Percentiles rank a stretch among this genome's conserved stretches.
phyloP scores from a whole-genome alignment of 2,329 filamentous ascomycete genomes.

The Malbranchea zuffiana region DNA sequence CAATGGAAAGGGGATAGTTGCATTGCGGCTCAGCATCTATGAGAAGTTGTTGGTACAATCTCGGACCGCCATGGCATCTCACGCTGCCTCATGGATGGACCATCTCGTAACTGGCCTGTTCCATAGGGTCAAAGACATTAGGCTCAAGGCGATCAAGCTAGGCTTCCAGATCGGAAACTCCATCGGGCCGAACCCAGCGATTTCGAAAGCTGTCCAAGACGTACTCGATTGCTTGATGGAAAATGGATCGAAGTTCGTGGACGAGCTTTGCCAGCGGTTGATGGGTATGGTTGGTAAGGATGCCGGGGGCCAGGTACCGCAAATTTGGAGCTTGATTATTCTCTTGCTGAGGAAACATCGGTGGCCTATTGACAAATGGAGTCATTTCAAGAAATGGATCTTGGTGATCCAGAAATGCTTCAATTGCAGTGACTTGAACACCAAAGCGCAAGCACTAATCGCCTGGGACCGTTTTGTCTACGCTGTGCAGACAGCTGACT shows the following conservation, averaged over 20 bases:
- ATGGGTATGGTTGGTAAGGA: conserved; percentile 55
- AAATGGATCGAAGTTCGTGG: conserved; percentile 52
- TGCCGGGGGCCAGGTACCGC: conserved; percentile 58
- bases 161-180: conserved; percentile 59
- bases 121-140: conserved; percentile 61
- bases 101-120: conserved; percentile 75
- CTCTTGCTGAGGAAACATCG: conserved; percentile 59
- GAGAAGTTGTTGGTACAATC: conserved; percentile 63
- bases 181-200: conserved; percentile 56
- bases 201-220: conserved; percentile 53
- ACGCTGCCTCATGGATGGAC: conserved; percentile 65
- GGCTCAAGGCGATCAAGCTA: conserved; percentile 60
- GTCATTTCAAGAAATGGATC: conserved; percentile 63
- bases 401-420: conserved; percentile 71
- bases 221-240: conserved; percentile 41
- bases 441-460: conserved; percentile 64
- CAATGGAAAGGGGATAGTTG: conserved; percentile 68
- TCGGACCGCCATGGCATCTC: conserved; percentile 56
- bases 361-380: conserved; percentile 54
- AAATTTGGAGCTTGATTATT: conserved; percentile 78
- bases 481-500: conserved; percentile 53
- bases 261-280: conserved; percentile 57
- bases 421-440: conserved; percentile 61
- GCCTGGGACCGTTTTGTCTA: conserved; percentile 83
- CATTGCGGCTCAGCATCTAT: conserved; percentile 68